Conservation (phyloP, 176 grass and related monocot genomes). For the Pharus latifolius region DNA sequence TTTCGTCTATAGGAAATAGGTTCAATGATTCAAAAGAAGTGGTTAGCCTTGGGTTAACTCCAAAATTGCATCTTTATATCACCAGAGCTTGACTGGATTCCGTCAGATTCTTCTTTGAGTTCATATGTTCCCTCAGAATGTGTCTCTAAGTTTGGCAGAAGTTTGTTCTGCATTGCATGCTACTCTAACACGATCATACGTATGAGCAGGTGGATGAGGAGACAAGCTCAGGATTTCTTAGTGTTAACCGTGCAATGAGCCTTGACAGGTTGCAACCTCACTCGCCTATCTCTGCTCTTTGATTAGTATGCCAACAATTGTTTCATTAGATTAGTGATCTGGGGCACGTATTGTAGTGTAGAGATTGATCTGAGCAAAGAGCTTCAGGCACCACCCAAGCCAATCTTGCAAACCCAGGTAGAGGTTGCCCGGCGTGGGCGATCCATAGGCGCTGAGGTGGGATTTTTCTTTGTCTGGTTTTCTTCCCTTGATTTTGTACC, state of each 20-base stretch:
- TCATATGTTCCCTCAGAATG: too few species aligned
- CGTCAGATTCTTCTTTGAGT: too few species aligned
- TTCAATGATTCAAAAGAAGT: background rate
- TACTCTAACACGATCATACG: slow-evolving; percentile 7
- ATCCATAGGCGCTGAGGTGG: slow-evolving; percentile 40
- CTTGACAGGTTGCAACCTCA: slow-evolving; percentile 61
- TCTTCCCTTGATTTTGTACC: background rate
- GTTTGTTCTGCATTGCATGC: background rate
- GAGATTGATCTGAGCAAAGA: slow-evolving; percentile 94
- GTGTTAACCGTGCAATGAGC: slow-evolving; percentile 70
- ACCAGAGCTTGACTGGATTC: too few species aligned
- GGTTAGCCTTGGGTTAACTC: too few species aligned
- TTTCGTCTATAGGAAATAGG: too few species aligned
- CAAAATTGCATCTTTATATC: too few species aligned
- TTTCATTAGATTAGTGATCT: background rate
- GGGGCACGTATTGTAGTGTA: slow-evolving; percentile 34
- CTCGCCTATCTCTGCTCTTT: background rate
- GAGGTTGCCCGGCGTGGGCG: slow-evolving; percentile 59
- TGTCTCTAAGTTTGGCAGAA: too few species aligned
- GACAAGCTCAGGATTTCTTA: slow-evolving; percentile 56
- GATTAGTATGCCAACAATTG: background rate
- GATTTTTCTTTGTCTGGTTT: background rate
- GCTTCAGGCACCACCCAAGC: slow-evolving; percentile 59
- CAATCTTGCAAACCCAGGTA: slow-evolving; percentile 71
- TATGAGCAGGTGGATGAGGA: slow-evolving; percentile 49